Base-by-base conservation (phyloP, 1,139 yeast species). In the Candida albicans region DNA sequence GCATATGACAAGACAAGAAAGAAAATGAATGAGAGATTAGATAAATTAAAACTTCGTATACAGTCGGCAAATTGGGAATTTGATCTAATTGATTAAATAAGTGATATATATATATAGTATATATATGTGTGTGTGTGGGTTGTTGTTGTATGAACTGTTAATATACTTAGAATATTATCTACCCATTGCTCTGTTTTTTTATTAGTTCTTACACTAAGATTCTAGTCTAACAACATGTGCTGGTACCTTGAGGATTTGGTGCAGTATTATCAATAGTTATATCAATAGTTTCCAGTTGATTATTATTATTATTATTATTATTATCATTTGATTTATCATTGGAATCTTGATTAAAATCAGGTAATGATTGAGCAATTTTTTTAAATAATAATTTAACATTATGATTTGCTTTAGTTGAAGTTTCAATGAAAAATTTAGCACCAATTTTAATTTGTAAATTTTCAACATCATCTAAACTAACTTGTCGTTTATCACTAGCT, bases 321-420 rank as follows among this genome's bases (percentile, higher is more conserved):
- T 22, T 30, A 10, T 39, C 46, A 9, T 55, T 54, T 46, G 68
- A 66, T 5, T 62, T 52, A 37, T 70, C 75, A 52, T 18, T 18
- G 5, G 22, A 18, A 4, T 84, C 87, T 33, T 52, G 56, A 58
- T 53, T 55, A 46, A 87, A 83, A 45, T 93, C 97, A 2, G 98
- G 98, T 52, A 93, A 75, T 44, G 89, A 82, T 61, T 86, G 87
- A 10, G 98, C 99, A 50, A 93, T 87, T 60, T 85, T 87, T 61
- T 90, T 88, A 68, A 93, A 93, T 52, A 93, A 70, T 45, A 82
- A 78, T 67, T 93, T 91, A 43, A 93, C 96, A 57, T 93, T 93
- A 62, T 90, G 87, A 37, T 96, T 96, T 40, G 93, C 93, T 66
- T 91, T 93, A 27, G 98, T 95, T 51, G 96, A 86, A 3, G 99